These are phyloP conservation scores for Ogataea zsoltii DNA, from an alignment of 805 yeast species.

Conservation along the genomic window DNA sequence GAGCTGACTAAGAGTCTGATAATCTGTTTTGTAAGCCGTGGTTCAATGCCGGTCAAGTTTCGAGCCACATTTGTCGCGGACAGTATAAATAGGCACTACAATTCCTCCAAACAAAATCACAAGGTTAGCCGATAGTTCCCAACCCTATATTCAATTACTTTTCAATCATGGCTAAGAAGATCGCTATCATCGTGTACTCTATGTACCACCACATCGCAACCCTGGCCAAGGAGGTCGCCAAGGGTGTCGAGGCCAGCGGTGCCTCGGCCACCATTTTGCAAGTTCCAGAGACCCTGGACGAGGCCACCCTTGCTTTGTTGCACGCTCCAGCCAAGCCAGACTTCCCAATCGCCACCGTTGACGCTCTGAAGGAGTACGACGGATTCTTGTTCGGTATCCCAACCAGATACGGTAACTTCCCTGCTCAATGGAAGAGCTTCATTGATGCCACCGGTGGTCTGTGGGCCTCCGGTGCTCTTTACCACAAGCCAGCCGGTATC, in stretches of 20 bases:
- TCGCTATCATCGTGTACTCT: conserved; percentile 61
- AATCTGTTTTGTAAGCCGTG: too few species aligned
- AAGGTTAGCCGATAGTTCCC: too few species aligned
- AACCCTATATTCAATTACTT: too few species aligned
- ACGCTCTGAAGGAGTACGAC: conserved; percentile 64
- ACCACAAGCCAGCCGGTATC: conserved; percentile 74
- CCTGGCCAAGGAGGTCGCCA: conserved; percentile 67
- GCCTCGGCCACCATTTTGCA: conserved; percentile 67
- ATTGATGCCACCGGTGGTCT: conserved; percentile 78
- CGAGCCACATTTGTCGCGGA: too few species aligned
- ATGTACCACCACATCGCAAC: conserved; percentile 74
- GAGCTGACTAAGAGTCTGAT: too few species aligned
- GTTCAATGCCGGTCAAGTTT: too few species aligned
- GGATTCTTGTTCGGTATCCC: conserved; percentile 86
- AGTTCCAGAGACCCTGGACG: conserved; percentile 73
- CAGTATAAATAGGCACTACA: too few species aligned
- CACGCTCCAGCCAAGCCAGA: conserved; percentile 67
- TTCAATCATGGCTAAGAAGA: conserved; percentile 22
- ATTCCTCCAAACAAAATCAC: too few species aligned
- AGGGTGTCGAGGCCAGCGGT: conserved; percentile 73
- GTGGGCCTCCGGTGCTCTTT: conserved; percentile 74
- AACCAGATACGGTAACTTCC: conserved; percentile 81
- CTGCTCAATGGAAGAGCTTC: conserved; percentile 78
- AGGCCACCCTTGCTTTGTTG: conserved; percentile 53
- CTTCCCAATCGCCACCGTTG: conserved; percentile 64